A percentile compares a stretch with the other conserved stretches of the same genome.
Conservation (phyloP, 2,329 filamentous ascomycete species). For the Phaeomoniella chlamydospora region DNA sequence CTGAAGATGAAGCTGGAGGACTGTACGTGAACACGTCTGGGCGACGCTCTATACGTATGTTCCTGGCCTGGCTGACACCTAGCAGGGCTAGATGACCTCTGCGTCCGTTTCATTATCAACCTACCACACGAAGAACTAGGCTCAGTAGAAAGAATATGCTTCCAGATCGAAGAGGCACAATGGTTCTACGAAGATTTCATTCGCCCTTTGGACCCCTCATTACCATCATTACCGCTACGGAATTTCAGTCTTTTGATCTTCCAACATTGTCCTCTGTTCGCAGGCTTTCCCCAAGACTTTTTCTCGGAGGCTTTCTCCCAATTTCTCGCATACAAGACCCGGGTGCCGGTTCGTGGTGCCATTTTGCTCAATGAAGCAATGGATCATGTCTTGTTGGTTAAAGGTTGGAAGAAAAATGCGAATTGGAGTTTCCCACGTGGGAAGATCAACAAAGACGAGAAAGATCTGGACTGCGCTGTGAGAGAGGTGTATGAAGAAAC, state of each 20-base stretch:
- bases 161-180: conserved; percentile 97
- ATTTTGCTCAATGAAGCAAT: conserved; percentile 89
- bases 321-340: conserved; percentile 87
- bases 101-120: conserved; percentile 96
- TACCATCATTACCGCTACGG: conserved; percentile 75
- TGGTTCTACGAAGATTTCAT: conserved; percentile 99
- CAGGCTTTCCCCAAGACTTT: conserved; percentile 61
- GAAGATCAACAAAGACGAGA: conserved; percentile 96
- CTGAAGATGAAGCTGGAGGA: conserved; percentile 79
- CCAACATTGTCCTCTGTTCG: conserved; percentile 80
- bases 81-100: conserved; percentile 88
- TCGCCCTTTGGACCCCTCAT: conserved; percentile 67
- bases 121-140: conserved; percentile 81
- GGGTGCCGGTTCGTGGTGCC: conserved; percentile 84
- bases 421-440: conserved; percentile 95
- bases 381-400: conserved; percentile 86
- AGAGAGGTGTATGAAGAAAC: conserved; percentile 96
- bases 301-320: conserved; percentile 76
- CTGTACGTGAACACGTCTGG: conserved; percentile 40
- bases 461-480: conserved; percentile 83
- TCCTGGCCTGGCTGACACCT: background rate
- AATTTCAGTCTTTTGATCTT: conserved; percentile 85
- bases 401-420: conserved; percentile 93
- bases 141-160: conserved; percentile 87
- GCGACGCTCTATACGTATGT: background rate